Evolutionary conservation across 371 early-diverging fungal genomes (phyloP), one percentile per base, ranked within the genome.

Genomic region (Mucor plumbeus): DNA sequence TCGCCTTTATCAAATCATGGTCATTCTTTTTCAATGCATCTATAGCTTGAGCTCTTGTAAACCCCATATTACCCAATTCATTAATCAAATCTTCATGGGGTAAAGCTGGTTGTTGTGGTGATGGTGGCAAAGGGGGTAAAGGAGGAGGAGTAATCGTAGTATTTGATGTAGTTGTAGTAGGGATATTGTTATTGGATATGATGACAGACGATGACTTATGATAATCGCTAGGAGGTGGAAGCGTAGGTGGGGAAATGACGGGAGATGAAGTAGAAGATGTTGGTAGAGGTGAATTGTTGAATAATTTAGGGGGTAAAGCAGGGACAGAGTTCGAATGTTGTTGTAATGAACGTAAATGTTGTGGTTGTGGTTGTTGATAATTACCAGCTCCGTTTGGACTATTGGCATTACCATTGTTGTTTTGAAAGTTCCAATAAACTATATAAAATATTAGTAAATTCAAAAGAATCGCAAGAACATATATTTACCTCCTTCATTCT

Each of bases 1-100:
- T 90, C 1, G 94, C 94, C 75, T 88, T 87, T 41, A 84, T 86
- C 54, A 91, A 73, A 71, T 94, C 92, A 70, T 90, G 84, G 59
- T 92, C 92, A 67, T 89, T 91, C 82, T 87, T 91, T 66, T 92
- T 89, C 61, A 94, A 79, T 4, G 94, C 93, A 13, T 89, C 90
- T 11, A 88, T 82, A 19, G 93, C 91, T 71, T 92, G 92, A 10
- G 85, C 81, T n/a, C 84, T 77, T 6, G 89, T 83, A 72, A 94
- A 94, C 0, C 94, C 94, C 93, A 94, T 93, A 64, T 85, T 87
- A 39, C 86, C 77, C 39, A 94, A 70, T 15, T 88, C 88, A 59
- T 84, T 79, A 50, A 81, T 60, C 14, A 70, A 60, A 41, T 65
- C 31, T 33, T 65, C 65, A 33, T 68, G 35, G 26, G 68, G 68